These are phyloP conservation scores for Wallacemonas sp. DNA, from an alignment of 208 protist genomes.

Conservation along the genomic window DNA sequence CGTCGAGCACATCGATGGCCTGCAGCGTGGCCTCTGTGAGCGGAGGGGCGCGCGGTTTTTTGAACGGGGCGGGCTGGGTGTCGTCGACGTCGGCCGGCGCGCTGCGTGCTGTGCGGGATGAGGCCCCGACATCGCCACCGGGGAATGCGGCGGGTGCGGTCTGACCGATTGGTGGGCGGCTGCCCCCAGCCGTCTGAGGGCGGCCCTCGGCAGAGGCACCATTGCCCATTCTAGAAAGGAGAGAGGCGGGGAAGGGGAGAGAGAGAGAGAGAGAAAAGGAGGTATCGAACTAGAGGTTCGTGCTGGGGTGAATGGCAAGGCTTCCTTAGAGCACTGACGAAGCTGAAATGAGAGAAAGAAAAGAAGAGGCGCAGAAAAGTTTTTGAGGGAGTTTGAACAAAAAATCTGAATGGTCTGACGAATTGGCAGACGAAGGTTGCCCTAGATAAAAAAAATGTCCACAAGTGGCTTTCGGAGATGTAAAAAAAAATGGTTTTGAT, in stretches of 20 bases:
- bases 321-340: too few species aligned
- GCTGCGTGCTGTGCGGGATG: too few species aligned
- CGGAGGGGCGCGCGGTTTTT: not conserved
- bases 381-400: too few species aligned
- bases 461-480: too few species aligned
- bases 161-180: too few species aligned
- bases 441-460: too few species aligned
- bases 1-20: not conserved
- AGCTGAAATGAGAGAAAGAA: constrained; percentile 12
- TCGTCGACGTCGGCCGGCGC: too few species aligned
- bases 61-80: not conserved
- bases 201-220: not conserved
- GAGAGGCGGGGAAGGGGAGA: not conserved
- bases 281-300: not conserved
- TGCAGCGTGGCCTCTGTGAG: constrained; percentile 3
- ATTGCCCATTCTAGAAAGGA: not conserved
- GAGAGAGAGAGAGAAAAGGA: constrained; percentile 1
- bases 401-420: too few species aligned
- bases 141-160: not conserved
- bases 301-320: too few species aligned
- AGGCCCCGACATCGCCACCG: too few species aligned
- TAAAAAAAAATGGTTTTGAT: too few species aligned
- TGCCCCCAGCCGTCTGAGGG: not conserved
- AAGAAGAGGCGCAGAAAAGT: not conserved
- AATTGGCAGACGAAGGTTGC: too few species aligned